phyloP scores from a whole-genome alignment of 2,329 filamentous ascomycete genomes.

The Myriosclerotinia duriaeana region DNA sequence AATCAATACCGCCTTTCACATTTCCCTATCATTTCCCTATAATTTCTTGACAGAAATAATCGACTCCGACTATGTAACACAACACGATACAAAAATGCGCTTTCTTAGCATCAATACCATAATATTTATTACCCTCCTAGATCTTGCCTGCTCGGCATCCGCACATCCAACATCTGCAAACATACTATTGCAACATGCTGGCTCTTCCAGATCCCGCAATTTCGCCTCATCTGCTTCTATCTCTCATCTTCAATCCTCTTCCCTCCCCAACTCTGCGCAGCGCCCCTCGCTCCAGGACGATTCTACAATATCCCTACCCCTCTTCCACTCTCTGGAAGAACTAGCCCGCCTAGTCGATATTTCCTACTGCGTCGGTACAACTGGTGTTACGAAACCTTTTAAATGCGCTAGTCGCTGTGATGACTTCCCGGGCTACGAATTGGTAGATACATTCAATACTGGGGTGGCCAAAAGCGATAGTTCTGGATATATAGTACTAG shows the following conservation, averaged over 20 bases:
- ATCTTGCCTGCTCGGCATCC: neutral
- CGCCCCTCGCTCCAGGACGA: slow-evolving; percentile 31
- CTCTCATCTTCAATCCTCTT: neutral
- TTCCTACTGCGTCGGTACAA: slow-evolving; percentile 82
- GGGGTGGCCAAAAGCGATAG: slow-evolving; percentile 83
- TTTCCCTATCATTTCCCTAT: neutral
- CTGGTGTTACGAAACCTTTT: slow-evolving; percentile 82
- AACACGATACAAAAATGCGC: slow-evolving; percentile 33
- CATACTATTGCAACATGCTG: slow-evolving; percentile 5
- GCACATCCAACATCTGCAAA: slow-evolving; percentile 8
- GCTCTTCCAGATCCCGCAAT: neutral
- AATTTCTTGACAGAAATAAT: neutral
- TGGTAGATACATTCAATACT: slow-evolving; percentile 85
- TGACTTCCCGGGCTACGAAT: slow-evolving; percentile 77
- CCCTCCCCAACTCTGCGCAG: slow-evolving; percentile 25
- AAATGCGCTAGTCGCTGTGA: slow-evolving; percentile 78
- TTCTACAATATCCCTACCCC: slow-evolving; percentile 52
- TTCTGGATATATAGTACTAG: slow-evolving; percentile 91
- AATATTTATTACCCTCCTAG: slow-evolving; percentile 20
- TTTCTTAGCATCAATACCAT: slow-evolving; percentile 29
- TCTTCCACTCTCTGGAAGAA: slow-evolving; percentile 84
- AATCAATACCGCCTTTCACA: neutral
- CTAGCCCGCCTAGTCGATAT: slow-evolving; percentile 91
- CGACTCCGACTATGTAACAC: slow-evolving; percentile 31
- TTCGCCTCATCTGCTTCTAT: neutral